Evolutionary conservation across 805 yeast species (phyloP).

Genomic region (Saturnispora zaruensis): DNA sequence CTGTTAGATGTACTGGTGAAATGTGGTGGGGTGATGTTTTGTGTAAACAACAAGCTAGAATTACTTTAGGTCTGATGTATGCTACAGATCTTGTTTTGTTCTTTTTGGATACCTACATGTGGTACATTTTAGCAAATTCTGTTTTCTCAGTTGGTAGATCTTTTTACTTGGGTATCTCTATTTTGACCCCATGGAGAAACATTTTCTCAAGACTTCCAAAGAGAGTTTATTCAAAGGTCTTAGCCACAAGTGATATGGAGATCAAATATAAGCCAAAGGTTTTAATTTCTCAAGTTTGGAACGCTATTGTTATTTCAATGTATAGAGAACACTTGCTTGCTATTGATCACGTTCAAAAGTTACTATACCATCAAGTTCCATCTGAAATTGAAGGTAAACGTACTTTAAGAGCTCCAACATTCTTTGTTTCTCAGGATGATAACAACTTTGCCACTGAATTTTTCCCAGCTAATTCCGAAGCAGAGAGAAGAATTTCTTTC

Average conservation of each 20-base stretch:
- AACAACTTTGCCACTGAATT: constrained; percentile 90
- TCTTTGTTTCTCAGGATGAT: constrained; percentile 97
- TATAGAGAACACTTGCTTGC: constrained; percentile 98
- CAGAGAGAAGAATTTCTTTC: constrained; percentile 98
- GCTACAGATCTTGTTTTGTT: constrained; percentile 88
- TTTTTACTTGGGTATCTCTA: constrained; percentile 97
- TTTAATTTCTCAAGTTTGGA: constrained; percentile 97
- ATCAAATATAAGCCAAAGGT: constrained; percentile 98
- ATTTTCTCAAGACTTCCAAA: constrained; percentile 96
- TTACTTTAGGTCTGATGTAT: constrained; percentile 87
- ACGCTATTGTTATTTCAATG: constrained; percentile 97
- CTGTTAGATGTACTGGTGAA: constrained; percentile 95
- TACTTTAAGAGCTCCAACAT: constrained; percentile 97
- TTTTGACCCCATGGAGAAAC: constrained; percentile 99
- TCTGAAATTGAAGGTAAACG: constrained; percentile 97
- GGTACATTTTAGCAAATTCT: constrained; percentile 96
- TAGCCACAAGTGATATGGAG: constrained; percentile 99
- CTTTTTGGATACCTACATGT: constrained; percentile 97
- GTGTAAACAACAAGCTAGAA: constrained; percentile 80
- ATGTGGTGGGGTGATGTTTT: constrained; percentile 69
- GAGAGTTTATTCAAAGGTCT: constrained; percentile 95
- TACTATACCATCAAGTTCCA: constrained; percentile 97
- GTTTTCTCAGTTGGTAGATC: constrained; percentile 96
- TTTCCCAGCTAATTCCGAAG: constrained; percentile 95
- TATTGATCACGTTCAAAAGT: constrained; percentile 95